Percentiles rank a stretch among this genome's conserved stretches.
Conservation (phyloP, 192 early-diverging fungal species). For the Entomortierella lignicola region DNA sequence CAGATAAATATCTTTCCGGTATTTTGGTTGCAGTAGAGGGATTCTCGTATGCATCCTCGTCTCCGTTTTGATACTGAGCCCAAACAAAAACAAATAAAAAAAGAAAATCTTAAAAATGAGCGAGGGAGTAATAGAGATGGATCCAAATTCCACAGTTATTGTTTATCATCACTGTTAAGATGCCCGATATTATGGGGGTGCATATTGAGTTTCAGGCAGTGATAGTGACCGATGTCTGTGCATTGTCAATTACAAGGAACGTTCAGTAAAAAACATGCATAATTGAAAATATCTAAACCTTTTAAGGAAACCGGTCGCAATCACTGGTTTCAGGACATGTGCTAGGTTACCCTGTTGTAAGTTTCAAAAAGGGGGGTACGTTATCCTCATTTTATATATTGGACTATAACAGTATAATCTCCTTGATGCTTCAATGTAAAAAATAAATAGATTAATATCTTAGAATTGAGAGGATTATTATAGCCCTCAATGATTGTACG, state of each 20-base stretch:
- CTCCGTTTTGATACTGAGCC: conserved; percentile 18
- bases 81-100: not conserved
- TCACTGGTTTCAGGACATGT: conserved; percentile 21
- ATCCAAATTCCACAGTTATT: no score
- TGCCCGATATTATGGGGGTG: not conserved
- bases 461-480: no score
- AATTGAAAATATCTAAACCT: no score
- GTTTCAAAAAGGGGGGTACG: not conserved
- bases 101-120: no score
- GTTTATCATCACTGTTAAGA: not conserved
- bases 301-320: no score
- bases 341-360: conserved; percentile 1
- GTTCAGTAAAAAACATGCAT: no score
- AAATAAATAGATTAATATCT: no score
- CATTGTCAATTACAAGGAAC: no score
- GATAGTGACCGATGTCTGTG: no score
- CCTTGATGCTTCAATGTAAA: no score
- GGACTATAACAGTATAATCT: no score
- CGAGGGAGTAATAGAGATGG: not conserved
- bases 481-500: no score
- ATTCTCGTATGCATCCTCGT: not conserved
- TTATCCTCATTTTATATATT: not conserved
- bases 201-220: conserved; percentile 9
- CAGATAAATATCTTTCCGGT: conserved; percentile 10
- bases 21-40: conserved; percentile 6